These are phyloP conservation scores for Tetragonia tetragonoides DNA, from an alignment of 148 eudicot genomes.

Conservation along the genomic window DNA sequence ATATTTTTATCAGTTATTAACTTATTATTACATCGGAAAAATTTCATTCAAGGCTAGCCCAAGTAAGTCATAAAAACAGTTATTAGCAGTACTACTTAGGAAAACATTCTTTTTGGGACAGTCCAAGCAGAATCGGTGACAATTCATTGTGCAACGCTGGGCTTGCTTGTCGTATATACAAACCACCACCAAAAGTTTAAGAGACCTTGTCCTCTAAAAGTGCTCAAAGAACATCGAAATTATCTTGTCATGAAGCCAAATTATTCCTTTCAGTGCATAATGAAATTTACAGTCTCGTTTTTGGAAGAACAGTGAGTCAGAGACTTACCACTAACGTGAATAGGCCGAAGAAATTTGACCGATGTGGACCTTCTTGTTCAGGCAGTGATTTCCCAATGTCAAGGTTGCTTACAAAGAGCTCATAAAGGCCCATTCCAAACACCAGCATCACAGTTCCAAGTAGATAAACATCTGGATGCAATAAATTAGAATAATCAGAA, in stretches of 20 bases:
- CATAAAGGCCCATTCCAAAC: conserved; percentile 97
- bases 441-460: conserved; percentile 98
- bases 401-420: conserved; percentile 89
- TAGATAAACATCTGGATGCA: conserved; percentile 73
- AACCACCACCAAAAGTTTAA: neutral
- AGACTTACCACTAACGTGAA: conserved; percentile 64
- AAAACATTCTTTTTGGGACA: neutral
- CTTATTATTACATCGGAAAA: too few relatives aligned
- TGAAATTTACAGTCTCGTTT: neutral
- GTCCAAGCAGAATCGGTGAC: neutral
- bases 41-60: too few relatives aligned
- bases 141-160: too few relatives aligned
- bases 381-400: conserved; percentile 52
- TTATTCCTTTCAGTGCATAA: neutral
- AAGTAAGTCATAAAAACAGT: too few relatives aligned
- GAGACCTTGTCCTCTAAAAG: neutral
- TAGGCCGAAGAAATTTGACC: conserved; percentile 81
- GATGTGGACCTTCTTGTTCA: conserved; percentile 29
- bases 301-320: neutral
- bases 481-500: conserved; percentile 8
- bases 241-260: neutral
- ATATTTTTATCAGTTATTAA: too few relatives aligned
- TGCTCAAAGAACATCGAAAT: neutral
- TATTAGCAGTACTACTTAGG: too few relatives aligned
- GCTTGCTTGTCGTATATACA: neutral